Evolutionary conservation across 139 green algal species (phyloP).

Genomic region (Zygnema circumcarinatum): DNA sequence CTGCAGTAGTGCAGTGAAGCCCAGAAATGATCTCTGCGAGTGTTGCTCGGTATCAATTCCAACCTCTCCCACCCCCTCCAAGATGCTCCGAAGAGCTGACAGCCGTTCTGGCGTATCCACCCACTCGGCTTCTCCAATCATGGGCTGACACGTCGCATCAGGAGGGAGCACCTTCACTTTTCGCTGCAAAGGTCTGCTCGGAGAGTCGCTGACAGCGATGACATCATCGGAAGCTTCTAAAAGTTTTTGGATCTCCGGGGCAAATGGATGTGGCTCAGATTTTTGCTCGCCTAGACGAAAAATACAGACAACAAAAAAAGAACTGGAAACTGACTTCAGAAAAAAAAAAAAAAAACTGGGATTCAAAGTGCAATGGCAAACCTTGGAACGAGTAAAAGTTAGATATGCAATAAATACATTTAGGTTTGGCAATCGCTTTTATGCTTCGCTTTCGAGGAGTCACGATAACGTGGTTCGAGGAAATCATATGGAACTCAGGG

Average conservation of each 20-base stretch:
- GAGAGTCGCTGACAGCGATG: not conserved
- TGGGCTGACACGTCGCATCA: not conserved
- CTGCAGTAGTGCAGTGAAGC: conserved; percentile 56
- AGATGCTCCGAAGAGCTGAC: not conserved
- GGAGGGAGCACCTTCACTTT: not conserved
- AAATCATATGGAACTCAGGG: too few relatives aligned
- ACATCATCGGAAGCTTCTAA: too few relatives aligned
- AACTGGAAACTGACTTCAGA: too few relatives aligned
- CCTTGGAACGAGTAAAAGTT: too few relatives aligned
- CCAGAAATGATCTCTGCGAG: conserved; percentile 34
- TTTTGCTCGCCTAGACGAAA: not conserved
- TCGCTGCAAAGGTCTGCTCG: not conserved
- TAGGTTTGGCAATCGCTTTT: too few relatives aligned
- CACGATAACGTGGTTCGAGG: too few relatives aligned
- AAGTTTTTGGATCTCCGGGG: not conserved
- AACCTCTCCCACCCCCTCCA: conserved; percentile 22
- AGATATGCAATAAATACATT: too few relatives aligned
- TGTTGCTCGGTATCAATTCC: conserved; percentile 61
- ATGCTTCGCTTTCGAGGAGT: too few relatives aligned
- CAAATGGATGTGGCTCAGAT: not conserved
- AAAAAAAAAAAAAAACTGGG: too few relatives aligned
- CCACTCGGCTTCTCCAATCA: conserved; percentile 4
- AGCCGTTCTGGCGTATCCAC: conserved; percentile 28
- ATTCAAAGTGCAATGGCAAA: too few relatives aligned
- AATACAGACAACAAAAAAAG: not conserved